Base-by-base conservation (phyloP, 2,329 filamentous ascomycete genomes). In the Monilinia fructigena region DNA sequence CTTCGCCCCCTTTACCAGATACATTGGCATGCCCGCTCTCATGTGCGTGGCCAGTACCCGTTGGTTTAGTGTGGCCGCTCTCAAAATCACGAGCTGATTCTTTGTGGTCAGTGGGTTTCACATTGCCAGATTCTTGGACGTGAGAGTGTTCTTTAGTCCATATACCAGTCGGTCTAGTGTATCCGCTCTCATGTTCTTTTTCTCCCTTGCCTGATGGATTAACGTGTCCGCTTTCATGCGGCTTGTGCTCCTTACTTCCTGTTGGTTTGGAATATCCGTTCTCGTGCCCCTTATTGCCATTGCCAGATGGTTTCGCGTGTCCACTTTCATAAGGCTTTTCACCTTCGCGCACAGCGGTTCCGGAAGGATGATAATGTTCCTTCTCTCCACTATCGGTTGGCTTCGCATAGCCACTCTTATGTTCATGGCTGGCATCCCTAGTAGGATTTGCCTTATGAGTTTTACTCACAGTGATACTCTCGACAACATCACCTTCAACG, bases 391-490 rank as follows among this genome's bases (percentile, higher is more conserved):
- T 47, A 1, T 18, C 23, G 26, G 40, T 59, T 4, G 26, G 18
- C 40, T 31, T 47, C n/a, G 55, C 26, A n/a, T 47, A 10, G 1
- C 3, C 20, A 47, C 40, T 47, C n/a, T 47, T 26, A 2, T 47
- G 11, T 16, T n/a, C 26, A 28, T n/a, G 3, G 18, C 14, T 7
- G 28, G 40, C 11, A 47, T 3, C 45, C 4, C 18, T 10, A n/a
- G 55, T 59, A 8, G 40, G 40, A 40, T 59, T 59, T 10, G 40
- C 18, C 18, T n/a, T 35, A 3, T 31, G 42, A 4, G 16, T 12
- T 58, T 59, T 35, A 23, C 26, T 47, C 55, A 47, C 42, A 31
- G 26, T 59, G n/a, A 26, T 23, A n/a, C 26, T 26, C 31, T 59
- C 18, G 0, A 31, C 18, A 16, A 31, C 18, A 16, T 59, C 42